Evolutionary conservation across 108 stramenopile species (phyloP).

Genomic region (Pseudonitzschia multiseries): DNA sequence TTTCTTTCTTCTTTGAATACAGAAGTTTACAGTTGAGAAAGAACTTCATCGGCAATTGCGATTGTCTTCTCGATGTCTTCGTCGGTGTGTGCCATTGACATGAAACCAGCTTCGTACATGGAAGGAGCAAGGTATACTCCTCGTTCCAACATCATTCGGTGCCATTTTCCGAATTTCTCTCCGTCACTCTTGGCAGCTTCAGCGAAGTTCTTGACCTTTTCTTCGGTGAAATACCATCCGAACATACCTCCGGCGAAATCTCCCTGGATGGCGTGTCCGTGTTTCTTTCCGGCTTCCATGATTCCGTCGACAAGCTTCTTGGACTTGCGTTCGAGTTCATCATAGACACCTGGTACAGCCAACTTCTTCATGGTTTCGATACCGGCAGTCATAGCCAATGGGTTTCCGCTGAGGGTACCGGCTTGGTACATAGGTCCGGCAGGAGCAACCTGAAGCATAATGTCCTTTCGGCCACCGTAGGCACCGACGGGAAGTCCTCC

Average conservation of each 20-base stretch:
- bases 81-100: slow-evolving; percentile 95
- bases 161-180: slow-evolving; percentile 96
- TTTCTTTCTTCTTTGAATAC: neutral
- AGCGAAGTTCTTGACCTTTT: slow-evolving; percentile 91
- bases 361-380: slow-evolving; percentile 97
- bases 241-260: slow-evolving; percentile 96
- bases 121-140: slow-evolving; percentile 98
- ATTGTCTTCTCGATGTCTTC: slow-evolving; percentile 96
- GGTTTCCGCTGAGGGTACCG: slow-evolving; percentile 96
- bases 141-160: slow-evolving; percentile 96
- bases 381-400: slow-evolving; percentile 97
- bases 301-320: slow-evolving; percentile 90
- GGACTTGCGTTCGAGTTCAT: slow-evolving; percentile 91
- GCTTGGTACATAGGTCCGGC: slow-evolving; percentile 99
- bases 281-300: slow-evolving; percentile 76
- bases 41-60: slow-evolving; percentile 95
- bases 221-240: slow-evolving; percentile 96
- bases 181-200: slow-evolving; percentile 92
- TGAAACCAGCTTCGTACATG: slow-evolving; percentile 98
- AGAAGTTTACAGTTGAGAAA: slow-evolving; percentile 79
- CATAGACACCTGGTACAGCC: slow-evolving; percentile 78
- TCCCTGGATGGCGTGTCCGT: slow-evolving; percentile 90
- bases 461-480: slow-evolving; percentile 96
- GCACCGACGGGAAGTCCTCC: slow-evolving; percentile 98
- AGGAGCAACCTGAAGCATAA: slow-evolving; percentile 97